Evolutionary conservation across 2,329 filamentous ascomycete species (phyloP), one percentile per base, ranked within the genome.

Genomic region (Albophoma yamanashiensis): DNA sequence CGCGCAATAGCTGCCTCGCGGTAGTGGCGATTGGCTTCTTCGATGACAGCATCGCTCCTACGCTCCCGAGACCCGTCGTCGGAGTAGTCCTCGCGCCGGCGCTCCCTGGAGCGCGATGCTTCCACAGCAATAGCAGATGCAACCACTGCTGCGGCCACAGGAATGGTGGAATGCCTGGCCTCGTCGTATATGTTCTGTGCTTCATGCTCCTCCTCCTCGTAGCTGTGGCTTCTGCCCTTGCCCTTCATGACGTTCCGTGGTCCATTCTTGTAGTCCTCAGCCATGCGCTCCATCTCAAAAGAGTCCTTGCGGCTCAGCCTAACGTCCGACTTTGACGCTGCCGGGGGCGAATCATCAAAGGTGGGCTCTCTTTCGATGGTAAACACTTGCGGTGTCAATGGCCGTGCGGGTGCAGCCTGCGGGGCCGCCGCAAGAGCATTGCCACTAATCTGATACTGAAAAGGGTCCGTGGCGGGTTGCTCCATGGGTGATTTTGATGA

Each of bases 1-100:
- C 80, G 79, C 9, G 82, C 82, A 59, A 81, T 75, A 31, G 75
- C 75, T 43, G 76, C 75, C 67, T 84, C 79, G 60, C 83, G 82
- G 64, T 86, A 87, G 61, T 79, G 77, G 60, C 76, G 74, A 67
- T 87, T 76, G 38, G 83, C 84, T 62, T 83, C 78, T 64, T 83
- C 82, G 68, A 82, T 81, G 25, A 86, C 75, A 15, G 69, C 63
- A 61, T 84, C 63, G 60, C 67, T 66, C 60, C 60, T 64, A 45
- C 68, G 66, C 50, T 72, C 71, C n/a, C 65, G 68, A n/a, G 74
- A 75, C 43, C 67, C 68, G 52, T 71, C 67, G 27, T 74, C 66
- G 27, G 73, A 63, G 60, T 74, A 66, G 55, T 73, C 65, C 60
- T 69, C 67, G 61, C 70, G 66, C 47, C 63, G 64, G 42, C 71